Evolutionary conservation across 352 stramenopile species (phyloP).

Genomic region (Globisporangium okanoganense): DNA sequence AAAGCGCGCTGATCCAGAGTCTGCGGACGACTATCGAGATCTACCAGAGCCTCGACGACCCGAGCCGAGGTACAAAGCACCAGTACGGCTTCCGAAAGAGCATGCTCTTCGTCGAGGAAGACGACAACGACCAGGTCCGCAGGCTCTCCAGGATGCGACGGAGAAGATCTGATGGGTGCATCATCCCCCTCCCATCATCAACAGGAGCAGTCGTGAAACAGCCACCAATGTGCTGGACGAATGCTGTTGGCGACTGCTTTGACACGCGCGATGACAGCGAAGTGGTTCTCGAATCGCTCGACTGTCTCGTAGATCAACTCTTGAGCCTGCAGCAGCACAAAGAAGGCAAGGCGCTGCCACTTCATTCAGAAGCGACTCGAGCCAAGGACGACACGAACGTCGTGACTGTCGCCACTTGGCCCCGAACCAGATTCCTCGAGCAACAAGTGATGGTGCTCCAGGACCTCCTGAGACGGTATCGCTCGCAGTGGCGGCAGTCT

Average conservation of each 20-base stretch:
- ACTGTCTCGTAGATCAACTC: slow-evolving; percentile 38
- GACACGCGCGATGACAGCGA: slow-evolving; percentile 52
- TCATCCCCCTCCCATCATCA: background rate
- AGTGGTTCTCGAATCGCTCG: slow-evolving; percentile 34
- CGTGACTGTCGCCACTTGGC: slow-evolving; percentile 22
- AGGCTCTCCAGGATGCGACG: slow-evolving; percentile 11
- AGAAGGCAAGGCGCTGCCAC: slow-evolving; percentile 14
- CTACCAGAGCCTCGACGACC: slow-evolving; percentile 60
- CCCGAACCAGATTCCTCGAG: slow-evolving; percentile 35
- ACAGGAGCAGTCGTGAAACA: background rate
- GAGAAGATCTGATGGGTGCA: slow-evolving; percentile 21
- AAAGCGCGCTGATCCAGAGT: slow-evolving; percentile 55
- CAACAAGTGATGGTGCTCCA: slow-evolving; percentile 48
- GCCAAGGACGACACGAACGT: slow-evolving; percentile 9
- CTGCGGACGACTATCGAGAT: slow-evolving; percentile 51
- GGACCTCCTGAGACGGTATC: slow-evolving; percentile 45
- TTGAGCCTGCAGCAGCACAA: slow-evolving; percentile 35
- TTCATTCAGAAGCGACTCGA: background rate
- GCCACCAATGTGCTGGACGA: slow-evolving; percentile 17
- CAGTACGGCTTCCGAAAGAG: slow-evolving; percentile 3
- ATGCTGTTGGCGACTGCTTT: slow-evolving; percentile 27
- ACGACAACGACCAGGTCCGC: slow-evolving; percentile 15
- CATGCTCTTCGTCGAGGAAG: background rate
- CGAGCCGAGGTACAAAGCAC: slow-evolving; percentile 18
- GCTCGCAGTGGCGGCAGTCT: slow-evolving; percentile 41